Percentiles rank a stretch among this genome's conserved stretches.
Conservation (phyloP, 148 eudicot genomes). For the Drosera capensis region DNA sequence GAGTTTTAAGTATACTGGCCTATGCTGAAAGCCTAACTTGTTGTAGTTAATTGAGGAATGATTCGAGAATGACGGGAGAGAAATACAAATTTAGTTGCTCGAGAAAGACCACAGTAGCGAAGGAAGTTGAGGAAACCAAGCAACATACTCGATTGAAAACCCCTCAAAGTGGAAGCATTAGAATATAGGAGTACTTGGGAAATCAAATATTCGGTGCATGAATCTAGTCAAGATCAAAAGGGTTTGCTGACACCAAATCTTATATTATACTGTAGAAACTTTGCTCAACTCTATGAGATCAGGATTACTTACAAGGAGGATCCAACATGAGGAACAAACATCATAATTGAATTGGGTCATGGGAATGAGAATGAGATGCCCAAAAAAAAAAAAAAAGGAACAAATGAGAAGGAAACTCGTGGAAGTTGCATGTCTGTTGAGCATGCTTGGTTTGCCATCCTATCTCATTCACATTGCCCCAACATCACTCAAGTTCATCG, state of each 20-base stretch:
- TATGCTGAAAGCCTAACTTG: slow-evolving; percentile 6
- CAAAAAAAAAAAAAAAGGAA: slow-evolving; percentile 33
- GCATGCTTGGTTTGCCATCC: slow-evolving; percentile 7
- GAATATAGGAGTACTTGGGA: not conserved
- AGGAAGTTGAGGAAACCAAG: slow-evolving; percentile 41
- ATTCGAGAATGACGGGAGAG: slow-evolving; percentile 17
- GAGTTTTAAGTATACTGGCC: not conserved
- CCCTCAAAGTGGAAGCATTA: not conserved
- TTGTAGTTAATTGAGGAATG: slow-evolving; percentile 45
- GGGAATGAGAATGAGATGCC: not conserved
- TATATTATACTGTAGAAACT: not conserved
- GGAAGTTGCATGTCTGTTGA: slow-evolving; percentile 34
- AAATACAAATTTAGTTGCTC: slow-evolving; percentile 67
- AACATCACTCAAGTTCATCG: too few relatives aligned
- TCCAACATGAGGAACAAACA: not conserved
- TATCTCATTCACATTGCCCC: not conserved
- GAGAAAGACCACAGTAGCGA: slow-evolving; percentile 80
- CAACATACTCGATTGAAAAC: slow-evolving; percentile 29
- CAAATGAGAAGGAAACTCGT: slow-evolving; percentile 49
- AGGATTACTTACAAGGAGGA: not conserved
- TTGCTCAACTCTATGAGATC: not conserved
- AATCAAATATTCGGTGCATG: not conserved
- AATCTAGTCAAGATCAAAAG: not conserved
- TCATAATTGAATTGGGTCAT: not conserved
- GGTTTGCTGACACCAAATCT: not conserved